Percentiles rank a stretch among this genome's conserved stretches.
These are phyloP conservation scores for Nannochloropsis oceanica DNA, from an alignment of 108 stramenopile species.

Conservation along the genomic window DNA sequence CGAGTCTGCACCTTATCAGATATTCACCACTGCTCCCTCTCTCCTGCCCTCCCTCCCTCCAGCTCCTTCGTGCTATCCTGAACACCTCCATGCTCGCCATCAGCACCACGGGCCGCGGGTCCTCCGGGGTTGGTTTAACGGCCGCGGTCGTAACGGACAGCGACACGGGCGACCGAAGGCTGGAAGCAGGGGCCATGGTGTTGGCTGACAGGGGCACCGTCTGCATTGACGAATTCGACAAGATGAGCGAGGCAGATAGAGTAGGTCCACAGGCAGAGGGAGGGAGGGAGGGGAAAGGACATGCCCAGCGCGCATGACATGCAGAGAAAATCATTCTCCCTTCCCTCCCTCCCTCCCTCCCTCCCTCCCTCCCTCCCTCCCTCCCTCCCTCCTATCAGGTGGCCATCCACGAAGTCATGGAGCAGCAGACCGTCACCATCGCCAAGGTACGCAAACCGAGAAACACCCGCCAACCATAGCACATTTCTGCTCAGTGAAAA, in stretches of 20 bases:
- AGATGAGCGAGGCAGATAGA: constrained; percentile 44
- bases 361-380: background rate
- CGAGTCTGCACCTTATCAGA: background rate
- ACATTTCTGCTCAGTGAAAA: background rate
- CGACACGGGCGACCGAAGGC: constrained; percentile 82
- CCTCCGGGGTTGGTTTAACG: constrained; percentile 95
- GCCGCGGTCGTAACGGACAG: constrained; percentile 96
- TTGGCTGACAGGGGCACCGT: constrained; percentile 94
- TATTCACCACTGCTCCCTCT: background rate
- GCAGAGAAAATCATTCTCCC: background rate
- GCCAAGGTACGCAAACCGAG: constrained; percentile 73
- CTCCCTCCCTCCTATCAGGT: constrained; percentile 55
- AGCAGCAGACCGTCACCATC: constrained; percentile 99
- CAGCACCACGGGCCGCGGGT: constrained; percentile 86
- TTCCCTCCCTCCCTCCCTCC: background rate
- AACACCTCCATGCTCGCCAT: constrained; percentile 15
- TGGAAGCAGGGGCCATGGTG: constrained; percentile 99
- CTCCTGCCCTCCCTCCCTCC: background rate
- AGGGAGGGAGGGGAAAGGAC: background rate
- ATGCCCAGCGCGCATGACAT: background rate
- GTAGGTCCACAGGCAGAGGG: constrained; percentile 93
- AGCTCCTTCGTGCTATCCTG: background rate
- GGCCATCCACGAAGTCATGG: constrained; percentile 99
- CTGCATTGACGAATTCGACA: constrained; percentile 91
- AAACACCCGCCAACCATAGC: background rate